Conservation (phyloP, 2,329 filamentous ascomycete species). For the Apiospora pterosperma region DNA sequence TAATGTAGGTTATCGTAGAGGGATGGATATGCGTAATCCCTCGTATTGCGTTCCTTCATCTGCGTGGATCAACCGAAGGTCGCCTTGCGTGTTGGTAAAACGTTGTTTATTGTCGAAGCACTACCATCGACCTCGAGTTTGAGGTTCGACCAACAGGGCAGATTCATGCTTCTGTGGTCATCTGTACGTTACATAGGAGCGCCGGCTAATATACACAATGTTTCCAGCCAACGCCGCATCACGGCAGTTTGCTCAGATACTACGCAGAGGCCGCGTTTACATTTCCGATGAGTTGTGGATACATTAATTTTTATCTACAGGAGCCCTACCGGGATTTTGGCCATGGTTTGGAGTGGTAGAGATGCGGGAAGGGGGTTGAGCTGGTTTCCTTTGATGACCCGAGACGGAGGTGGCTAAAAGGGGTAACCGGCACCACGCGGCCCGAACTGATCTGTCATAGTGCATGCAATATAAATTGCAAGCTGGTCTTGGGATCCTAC, state of each 20-base stretch:
- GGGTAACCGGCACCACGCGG: not conserved
- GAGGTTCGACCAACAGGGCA: too few species aligned
- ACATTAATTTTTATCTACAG: not conserved
- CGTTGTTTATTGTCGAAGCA: too few species aligned
- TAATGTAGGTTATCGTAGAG: too few species aligned
- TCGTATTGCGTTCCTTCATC: too few species aligned
- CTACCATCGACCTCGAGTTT: not conserved
- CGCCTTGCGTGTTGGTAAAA: too few species aligned
- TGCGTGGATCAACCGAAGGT: too few species aligned
- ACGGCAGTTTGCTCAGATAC: not conserved
- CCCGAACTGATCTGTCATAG: not conserved
- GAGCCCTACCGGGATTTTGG: not conserved
- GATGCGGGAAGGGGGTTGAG: constrained; percentile 11
- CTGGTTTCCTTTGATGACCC: constrained; percentile 9
- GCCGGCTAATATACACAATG: not conserved
- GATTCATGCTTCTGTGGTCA: not conserved
- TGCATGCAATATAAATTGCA: not conserved
- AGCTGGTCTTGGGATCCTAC: not conserved
- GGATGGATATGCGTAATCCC: not conserved
- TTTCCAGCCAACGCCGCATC: not conserved
- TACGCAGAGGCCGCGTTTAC: not conserved
- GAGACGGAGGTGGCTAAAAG: not conserved
- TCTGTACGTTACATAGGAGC: not conserved
- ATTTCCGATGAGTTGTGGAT: not conserved
- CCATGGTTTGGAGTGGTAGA: not conserved